phyloP scores from a whole-genome alignment of 805 yeast species.

The Brettanomyces bruxellensis region DNA sequence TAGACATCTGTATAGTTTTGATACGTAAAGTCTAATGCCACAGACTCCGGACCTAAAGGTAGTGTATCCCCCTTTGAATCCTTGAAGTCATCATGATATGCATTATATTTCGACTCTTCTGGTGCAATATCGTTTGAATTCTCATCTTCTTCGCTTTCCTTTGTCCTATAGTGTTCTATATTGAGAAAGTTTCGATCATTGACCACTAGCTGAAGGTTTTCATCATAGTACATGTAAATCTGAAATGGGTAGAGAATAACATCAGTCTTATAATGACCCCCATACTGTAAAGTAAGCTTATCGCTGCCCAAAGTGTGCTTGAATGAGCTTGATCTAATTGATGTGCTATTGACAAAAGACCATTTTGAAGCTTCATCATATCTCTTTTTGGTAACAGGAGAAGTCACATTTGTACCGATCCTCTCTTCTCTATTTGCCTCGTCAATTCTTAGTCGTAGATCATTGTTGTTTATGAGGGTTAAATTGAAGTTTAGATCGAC shows the following conservation, averaged over 20 bases:
- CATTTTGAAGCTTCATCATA: conserved; percentile 52
- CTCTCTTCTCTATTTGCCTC: conserved; percentile 41
- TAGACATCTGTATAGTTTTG: conserved; percentile 53
- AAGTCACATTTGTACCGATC: conserved; percentile 2
- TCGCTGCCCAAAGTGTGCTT: conserved; percentile 15
- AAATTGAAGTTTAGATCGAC: conserved; percentile 49
- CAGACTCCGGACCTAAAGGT: conserved; percentile 83
- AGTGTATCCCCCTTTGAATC: conserved; percentile 58
- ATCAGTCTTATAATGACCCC: conserved; percentile 32
- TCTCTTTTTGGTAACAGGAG: conserved; percentile 30
- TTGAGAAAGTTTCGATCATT: conserved; percentile 70
- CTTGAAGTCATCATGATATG: conserved; percentile 62
- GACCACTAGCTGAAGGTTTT: conserved; percentile 40
- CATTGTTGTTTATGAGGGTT: conserved; percentile 45
- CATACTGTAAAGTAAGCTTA: conserved; percentile 25
- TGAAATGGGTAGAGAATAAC: conserved; percentile 41
- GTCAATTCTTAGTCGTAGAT: conserved; percentile 55
- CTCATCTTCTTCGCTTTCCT: conserved; percentile 28
- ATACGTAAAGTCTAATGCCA: conserved; percentile 71
- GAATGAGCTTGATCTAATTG: conserved; percentile 15
- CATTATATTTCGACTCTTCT: conserved; percentile 55
- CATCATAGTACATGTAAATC: conserved; percentile 38
- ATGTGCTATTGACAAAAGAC: conserved; percentile 36
- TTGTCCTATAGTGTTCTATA: conserved; percentile 68
- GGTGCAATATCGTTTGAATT: conserved; percentile 34